Evolutionary conservation across 2,329 filamentous ascomycete species (phyloP).

Genomic region (Mariannaea sp.): DNA sequence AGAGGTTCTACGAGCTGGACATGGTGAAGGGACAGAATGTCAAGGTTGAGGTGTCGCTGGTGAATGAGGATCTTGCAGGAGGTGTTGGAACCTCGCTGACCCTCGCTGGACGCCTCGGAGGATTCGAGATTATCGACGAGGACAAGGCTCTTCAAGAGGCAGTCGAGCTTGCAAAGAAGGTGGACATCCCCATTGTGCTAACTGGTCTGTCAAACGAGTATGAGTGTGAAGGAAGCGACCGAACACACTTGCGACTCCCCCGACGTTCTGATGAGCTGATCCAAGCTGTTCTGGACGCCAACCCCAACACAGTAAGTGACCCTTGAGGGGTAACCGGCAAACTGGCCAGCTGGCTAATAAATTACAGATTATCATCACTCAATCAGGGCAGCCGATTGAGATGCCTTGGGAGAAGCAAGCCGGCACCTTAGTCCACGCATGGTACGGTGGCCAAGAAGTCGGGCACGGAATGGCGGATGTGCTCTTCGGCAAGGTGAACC

Average conservation of each 20-base stretch:
- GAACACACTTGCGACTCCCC: slow-evolving; percentile 8
- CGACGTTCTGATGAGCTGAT: slow-evolving; percentile 9
- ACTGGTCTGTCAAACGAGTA: slow-evolving; percentile 60
- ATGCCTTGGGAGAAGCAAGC: slow-evolving; percentile 11
- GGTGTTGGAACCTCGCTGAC: slow-evolving; percentile 32
- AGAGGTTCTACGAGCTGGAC: slow-evolving; percentile 20
- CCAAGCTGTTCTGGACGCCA: slow-evolving; percentile 9
- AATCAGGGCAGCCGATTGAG: slow-evolving; percentile 23
- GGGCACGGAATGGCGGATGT: slow-evolving; percentile 15
- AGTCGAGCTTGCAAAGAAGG: slow-evolving; percentile 34
- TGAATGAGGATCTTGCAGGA: slow-evolving; percentile 28
- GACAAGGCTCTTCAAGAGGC: slow-evolving; percentile 43
- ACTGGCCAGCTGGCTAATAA: not conserved
- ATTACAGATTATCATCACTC: slow-evolving; percentile 21
- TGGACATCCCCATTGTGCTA: slow-evolving; percentile 59
- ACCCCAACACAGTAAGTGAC: slow-evolving; percentile 15
- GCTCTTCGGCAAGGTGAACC: slow-evolving; percentile 9
- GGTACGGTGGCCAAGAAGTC: slow-evolving; percentile 18
- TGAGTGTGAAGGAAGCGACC: slow-evolving; percentile 54
- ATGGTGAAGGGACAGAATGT: slow-evolving; percentile 12
- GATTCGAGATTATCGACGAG: slow-evolving; percentile 28
- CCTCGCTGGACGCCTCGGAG: slow-evolving; percentile 25
- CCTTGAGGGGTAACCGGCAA: slow-evolving; percentile 10
- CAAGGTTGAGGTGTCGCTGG: slow-evolving; percentile 24
- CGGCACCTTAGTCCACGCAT: slow-evolving; percentile 12